A percentile compares a stretch with the other conserved stretches of the same genome.
phyloP scores from a whole-genome alignment of 2,329 filamentous ascomycete genomes.

The Aspergillus bombycis region DNA sequence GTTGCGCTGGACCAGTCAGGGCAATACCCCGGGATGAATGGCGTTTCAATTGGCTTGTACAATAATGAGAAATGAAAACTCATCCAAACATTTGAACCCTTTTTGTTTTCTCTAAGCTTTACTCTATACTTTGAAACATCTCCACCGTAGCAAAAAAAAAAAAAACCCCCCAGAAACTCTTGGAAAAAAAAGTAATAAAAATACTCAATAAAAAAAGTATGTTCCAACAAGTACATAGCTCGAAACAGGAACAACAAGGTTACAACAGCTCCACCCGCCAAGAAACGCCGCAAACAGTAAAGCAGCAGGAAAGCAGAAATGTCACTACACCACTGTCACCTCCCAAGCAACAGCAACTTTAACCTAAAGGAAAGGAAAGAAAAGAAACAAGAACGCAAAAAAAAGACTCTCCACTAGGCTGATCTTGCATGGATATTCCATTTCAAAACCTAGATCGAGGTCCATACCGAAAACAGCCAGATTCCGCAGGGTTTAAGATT shows the following conservation, averaged over 20 bases:
- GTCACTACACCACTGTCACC: background rate
- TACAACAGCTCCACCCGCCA: background rate
- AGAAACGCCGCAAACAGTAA: background rate
- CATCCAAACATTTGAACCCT: background rate
- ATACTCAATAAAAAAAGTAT: background rate
- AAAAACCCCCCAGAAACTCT: background rate
- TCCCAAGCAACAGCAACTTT: background rate
- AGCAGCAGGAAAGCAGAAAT: background rate
- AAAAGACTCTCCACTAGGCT: no score
- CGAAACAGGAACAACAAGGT: background rate
- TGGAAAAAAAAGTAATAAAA: background rate
- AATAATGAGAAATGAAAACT: constrained; percentile 2
- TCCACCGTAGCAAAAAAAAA: background rate
- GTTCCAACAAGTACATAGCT: background rate
- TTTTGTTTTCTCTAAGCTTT: background rate
- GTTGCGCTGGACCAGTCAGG: constrained; percentile 6
- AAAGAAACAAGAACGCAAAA: no score
- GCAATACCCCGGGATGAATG: constrained; percentile 15
- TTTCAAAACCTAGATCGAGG: background rate
- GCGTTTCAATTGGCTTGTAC: constrained; percentile 7
- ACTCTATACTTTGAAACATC: background rate
- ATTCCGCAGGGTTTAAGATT: background rate
- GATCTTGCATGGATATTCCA: background rate
- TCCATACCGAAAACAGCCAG: background rate
- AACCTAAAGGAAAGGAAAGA: background rate